These are phyloP conservation scores for Colletotrichum sp. DNA, from an alignment of 2,329 filamentous ascomycete genomes.

Conservation along the genomic window DNA sequence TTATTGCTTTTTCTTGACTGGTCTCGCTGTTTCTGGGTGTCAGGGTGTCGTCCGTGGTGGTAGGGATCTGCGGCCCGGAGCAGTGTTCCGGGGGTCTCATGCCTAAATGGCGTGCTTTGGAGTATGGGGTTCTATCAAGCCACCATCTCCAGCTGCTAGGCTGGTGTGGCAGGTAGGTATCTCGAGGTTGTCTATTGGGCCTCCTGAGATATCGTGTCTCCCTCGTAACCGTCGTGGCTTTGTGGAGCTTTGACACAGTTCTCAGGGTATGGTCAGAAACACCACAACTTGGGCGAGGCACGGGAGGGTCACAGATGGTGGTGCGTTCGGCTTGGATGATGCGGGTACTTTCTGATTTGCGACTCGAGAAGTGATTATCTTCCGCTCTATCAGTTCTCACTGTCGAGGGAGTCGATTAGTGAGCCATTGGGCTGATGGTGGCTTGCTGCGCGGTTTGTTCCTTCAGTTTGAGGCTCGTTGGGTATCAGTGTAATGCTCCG, in stretches of 20 bases:
- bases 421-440: not conserved
- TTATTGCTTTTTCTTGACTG: not conserved
- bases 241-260: not conserved
- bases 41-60: not conserved
- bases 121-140: not conserved
- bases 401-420: not conserved
- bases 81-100: not conserved
- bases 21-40: not conserved
- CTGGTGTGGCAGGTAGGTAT: not conserved
- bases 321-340: not conserved
- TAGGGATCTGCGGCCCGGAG: not conserved
- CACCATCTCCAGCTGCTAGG: not conserved
- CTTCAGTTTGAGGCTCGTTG: not conserved
- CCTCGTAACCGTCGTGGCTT: not conserved
- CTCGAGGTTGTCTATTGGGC: not conserved
- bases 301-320: not conserved
- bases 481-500: not conserved
- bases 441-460: not conserved
- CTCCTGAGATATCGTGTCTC: not conserved
- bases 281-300: not conserved
- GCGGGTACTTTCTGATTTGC: not conserved
- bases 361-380: not conserved
- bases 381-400: not conserved
- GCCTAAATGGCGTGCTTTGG: not conserved
- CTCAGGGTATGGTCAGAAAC: not conserved